Percentiles rank a stretch among this genome's conserved stretches.
phyloP scores from a whole-genome alignment of 495 filamentous ascomycete genomes.

The Cetradonia linearis region DNA sequence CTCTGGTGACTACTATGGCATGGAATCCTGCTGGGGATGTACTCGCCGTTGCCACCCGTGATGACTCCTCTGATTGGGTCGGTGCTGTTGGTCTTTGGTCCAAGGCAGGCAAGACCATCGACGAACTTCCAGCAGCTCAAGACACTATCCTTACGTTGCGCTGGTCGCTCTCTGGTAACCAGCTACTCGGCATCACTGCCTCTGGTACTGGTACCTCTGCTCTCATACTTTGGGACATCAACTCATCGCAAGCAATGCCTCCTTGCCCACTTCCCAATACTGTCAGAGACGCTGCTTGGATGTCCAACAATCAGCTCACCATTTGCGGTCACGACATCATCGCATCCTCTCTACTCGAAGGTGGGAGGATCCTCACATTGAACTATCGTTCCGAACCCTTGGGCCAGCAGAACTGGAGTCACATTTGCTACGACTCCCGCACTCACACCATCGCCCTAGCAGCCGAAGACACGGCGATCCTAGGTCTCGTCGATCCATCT shows the following conservation, averaged over 20 bases:
- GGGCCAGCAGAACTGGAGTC: slow-evolving; percentile 17
- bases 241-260: slow-evolving; percentile 19
- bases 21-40: slow-evolving; percentile 60
- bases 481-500: slow-evolving; percentile 17
- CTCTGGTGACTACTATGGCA: slow-evolving; percentile 51
- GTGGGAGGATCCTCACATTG: slow-evolving; percentile 9
- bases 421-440: slow-evolving; percentile 19
- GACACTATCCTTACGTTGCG: slow-evolving; percentile 43
- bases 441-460: slow-evolving; percentile 22
- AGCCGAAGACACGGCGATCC: slow-evolving; percentile 21
- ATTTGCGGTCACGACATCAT: slow-evolving; percentile 48
- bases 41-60: slow-evolving; percentile 60
- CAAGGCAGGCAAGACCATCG: slow-evolving; percentile 45
- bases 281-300: slow-evolving; percentile 51
- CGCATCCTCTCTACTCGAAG: slow-evolving; percentile 24
- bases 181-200: slow-evolving; percentile 46
- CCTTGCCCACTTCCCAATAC: slow-evolving; percentile 34
- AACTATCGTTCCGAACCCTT: slow-evolving; percentile 6
- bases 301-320: slow-evolving; percentile 45
- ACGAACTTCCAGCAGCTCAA: slow-evolving; percentile 40
- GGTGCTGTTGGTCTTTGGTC: slow-evolving; percentile 61
- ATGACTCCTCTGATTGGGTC: slow-evolving; percentile 36
- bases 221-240: slow-evolving; percentile 24
- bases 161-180: slow-evolving; percentile 48
- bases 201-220: slow-evolving; percentile 35